Percentiles rank a stretch among this genome's conserved stretches.
Conservation (phyloP, 2,329 filamentous ascomycete genomes). For the Trichoderma gracile region DNA sequence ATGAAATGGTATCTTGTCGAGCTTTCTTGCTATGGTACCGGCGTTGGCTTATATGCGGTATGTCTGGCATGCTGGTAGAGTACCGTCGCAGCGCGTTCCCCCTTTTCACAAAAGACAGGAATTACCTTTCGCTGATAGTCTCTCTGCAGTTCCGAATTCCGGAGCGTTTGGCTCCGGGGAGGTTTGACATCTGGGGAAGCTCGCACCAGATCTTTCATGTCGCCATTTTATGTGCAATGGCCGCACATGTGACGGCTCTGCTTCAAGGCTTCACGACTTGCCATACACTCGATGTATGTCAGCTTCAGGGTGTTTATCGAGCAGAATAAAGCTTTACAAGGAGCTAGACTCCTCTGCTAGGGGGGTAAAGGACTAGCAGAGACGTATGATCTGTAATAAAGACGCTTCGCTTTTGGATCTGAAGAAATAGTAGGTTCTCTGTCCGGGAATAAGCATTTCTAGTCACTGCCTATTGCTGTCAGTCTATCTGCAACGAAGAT, state of each 20-base stretch:
- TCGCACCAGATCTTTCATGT: constrained; percentile 11
- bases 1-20: constrained; percentile 14
- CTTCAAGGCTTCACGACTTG: constrained; percentile 10
- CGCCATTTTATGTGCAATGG: constrained; percentile 16
- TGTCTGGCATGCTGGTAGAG: not conserved
- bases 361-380: not conserved
- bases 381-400: not conserved
- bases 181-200: constrained; percentile 8
- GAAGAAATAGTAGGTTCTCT: not conserved
- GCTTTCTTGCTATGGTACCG: constrained; percentile 9
- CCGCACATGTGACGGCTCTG: constrained; percentile 5
- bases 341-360: not conserved
- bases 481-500: no score
- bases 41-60: constrained; percentile 3
- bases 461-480: no score
- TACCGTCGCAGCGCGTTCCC: not conserved
- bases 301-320: constrained; percentile 3
- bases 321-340: not conserved
- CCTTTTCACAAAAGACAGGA: no score
- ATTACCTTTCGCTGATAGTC: not conserved
- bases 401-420: not conserved
- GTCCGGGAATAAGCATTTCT: not conserved
- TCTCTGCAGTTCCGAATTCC: constrained; percentile 2
- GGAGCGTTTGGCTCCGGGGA: constrained; percentile 3
- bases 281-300: constrained; percentile 11